These are phyloP conservation scores for Baorangia bicolor DNA, from an alignment of 768 basidiomycete species.

Conservation along the genomic window DNA sequence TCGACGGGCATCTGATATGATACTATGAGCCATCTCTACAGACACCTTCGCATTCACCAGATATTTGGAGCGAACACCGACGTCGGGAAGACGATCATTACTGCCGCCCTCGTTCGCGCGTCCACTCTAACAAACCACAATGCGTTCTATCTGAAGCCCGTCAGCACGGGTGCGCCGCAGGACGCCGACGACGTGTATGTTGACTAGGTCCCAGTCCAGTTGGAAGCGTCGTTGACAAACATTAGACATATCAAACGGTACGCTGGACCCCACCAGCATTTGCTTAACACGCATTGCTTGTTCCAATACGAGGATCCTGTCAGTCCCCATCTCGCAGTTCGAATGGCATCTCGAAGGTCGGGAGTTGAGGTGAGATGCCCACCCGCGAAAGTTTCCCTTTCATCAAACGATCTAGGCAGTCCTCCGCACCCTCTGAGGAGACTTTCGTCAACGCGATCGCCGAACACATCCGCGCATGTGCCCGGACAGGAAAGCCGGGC, in stretches of 20 bases:
- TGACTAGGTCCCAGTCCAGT: background rate
- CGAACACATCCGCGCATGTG: conserved; percentile 56
- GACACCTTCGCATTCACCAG: conserved; percentile 82
- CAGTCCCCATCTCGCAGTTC: conserved; percentile 88
- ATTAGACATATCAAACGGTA: conserved; percentile 66
- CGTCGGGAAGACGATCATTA: conserved; percentile 92
- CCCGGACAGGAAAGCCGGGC: conserved; percentile 33
- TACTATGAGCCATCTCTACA: conserved; percentile 87
- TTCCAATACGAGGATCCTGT: conserved; percentile 87
- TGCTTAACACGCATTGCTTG: conserved; percentile 66
- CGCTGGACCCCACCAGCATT: conserved; percentile 38
- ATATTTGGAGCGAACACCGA: conserved; percentile 96
- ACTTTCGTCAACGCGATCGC: conserved; percentile 66
- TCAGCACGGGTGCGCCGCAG: conserved; percentile 79
- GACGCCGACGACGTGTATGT: conserved; percentile 85
- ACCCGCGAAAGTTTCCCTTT: background rate
- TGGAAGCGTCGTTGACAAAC: background rate
- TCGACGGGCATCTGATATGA: conserved; percentile 1
- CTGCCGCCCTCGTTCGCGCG: conserved; percentile 78
- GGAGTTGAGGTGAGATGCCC: conserved; percentile 28
- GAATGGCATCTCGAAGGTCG: conserved; percentile 39
- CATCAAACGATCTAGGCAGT: conserved; percentile 20
- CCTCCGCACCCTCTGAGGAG: conserved; percentile 54
- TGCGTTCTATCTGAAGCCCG: conserved; percentile 82
- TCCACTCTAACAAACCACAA: conserved; percentile 54